A percentile compares a stretch with the other conserved stretches of the same genome.
phyloP scores from a whole-genome alignment of 257 asterid species.

The Jacaranda copaia region DNA sequence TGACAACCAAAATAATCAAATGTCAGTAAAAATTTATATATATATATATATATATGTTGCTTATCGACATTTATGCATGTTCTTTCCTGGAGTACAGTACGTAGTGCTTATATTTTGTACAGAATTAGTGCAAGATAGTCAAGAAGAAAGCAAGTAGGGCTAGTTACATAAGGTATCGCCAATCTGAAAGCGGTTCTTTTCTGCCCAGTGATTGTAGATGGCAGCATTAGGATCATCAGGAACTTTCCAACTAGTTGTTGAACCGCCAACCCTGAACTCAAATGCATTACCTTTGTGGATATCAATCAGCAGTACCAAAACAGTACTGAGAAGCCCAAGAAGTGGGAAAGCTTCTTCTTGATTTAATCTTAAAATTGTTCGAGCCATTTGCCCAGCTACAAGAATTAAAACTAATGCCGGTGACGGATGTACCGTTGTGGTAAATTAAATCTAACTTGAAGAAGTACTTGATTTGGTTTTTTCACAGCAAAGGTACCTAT shows the following conservation, averaged over 20 bases:
- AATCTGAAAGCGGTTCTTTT: slow-evolving; percentile 52
- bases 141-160: not conserved
- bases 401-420: no score
- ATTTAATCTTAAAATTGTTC: not conserved
- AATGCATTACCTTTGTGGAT: slow-evolving; percentile 51
- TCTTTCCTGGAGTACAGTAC: no score
- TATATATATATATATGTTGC: no score
- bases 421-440: not conserved
- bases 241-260: slow-evolving; percentile 61
- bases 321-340: slow-evolving; percentile 44
- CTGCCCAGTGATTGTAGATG: slow-evolving; percentile 62
- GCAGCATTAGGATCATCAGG: slow-evolving; percentile 62
- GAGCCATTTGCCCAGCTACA: slow-evolving; percentile 51
- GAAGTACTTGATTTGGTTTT: not conserved
- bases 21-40: not conserved
- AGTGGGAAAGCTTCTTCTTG: slow-evolving; percentile 27
- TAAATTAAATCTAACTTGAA: not conserved
- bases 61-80: no score
- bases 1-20: slow-evolving; percentile 39
- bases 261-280: slow-evolving; percentile 75
- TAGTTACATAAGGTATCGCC: slow-evolving; percentile 61
- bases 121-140: no score
- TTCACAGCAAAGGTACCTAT: slow-evolving; percentile 38
- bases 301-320: slow-evolving; percentile 29
- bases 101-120: no score